These are phyloP conservation scores for Thalassiosira hispida DNA, from an alignment of 352 stramenopile species.

Conservation along the genomic window DNA sequence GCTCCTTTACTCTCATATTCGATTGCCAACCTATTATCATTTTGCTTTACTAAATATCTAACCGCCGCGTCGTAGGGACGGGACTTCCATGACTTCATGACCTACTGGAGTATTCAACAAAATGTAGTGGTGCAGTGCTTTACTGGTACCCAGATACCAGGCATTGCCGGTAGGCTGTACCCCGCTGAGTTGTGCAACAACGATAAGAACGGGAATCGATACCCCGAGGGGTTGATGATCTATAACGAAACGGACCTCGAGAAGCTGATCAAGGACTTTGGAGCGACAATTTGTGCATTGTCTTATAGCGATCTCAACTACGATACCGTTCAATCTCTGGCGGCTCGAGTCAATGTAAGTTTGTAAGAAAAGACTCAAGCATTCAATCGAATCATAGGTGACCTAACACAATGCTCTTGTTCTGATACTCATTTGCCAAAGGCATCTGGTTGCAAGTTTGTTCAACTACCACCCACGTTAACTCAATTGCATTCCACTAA, in stretches of 20 bases:
- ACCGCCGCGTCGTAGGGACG: constrained; percentile 1
- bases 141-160: constrained; percentile 51
- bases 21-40: background rate
- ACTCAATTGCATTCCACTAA: constrained; percentile 51
- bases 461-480: constrained; percentile 48
- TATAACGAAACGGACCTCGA: constrained; percentile 49
- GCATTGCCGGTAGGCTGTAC: constrained; percentile 46
- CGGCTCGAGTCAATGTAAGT: constrained; percentile 36
- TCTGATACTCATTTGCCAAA: too few species aligned
- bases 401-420: too few species aligned
- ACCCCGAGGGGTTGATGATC: constrained; percentile 52
- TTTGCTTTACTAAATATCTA: background rate
- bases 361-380: too few species aligned
- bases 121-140: constrained; percentile 42
- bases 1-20: background rate
- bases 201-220: constrained; percentile 51
- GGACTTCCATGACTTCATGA: constrained; percentile 58
- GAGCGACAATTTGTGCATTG: constrained; percentile 44
- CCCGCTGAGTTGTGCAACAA: constrained; percentile 55
- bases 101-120: constrained; percentile 50
- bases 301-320: constrained; percentile 43
- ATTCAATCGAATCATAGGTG: too few species aligned
- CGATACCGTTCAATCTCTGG: constrained; percentile 49
- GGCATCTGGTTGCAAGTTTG: constrained; percentile 52
- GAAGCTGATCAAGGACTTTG: constrained; percentile 46